Conservation (phyloP, 495 filamentous ascomycete species). For the Hypoxylon fragiforme region DNA sequence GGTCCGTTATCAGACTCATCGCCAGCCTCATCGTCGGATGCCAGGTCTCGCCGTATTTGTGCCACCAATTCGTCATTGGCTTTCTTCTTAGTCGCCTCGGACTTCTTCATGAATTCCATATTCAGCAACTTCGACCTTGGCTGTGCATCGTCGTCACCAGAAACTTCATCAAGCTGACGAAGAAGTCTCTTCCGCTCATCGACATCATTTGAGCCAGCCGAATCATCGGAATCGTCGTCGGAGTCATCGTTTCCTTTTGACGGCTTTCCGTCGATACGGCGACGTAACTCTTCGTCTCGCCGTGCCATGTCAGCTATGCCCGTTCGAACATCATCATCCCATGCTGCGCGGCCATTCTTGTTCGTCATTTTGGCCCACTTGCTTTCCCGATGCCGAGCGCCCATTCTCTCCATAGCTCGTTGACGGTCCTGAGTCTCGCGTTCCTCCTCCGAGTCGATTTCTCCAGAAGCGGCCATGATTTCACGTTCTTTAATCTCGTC, state of each 20-base stretch:
- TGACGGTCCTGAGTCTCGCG: conserved; percentile 75
- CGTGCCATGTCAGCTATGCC: conserved; percentile 81
- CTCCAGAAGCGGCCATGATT: conserved; percentile 66
- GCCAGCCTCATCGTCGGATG: conserved; percentile 49
- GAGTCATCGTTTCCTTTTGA: conserved; percentile 55
- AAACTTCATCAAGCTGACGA: conserved; percentile 57
- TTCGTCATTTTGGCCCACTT: conserved; percentile 93
- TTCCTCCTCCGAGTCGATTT: conserved; percentile 71
- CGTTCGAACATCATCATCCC: conserved; percentile 80
- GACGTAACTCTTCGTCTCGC: conserved; percentile 81
- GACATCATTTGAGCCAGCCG: conserved; percentile 55
- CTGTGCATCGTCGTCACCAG: conserved; percentile 37
- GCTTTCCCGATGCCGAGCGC: conserved; percentile 83
- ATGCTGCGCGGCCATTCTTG: conserved; percentile 72
- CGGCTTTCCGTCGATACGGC: conserved; percentile 77
- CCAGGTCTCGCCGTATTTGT: conserved; percentile 72
- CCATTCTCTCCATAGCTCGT: conserved; percentile 86
- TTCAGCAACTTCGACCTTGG: conserved; percentile 49
- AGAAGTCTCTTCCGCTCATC: conserved; percentile 62
- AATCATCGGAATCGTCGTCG: conserved; percentile 57
- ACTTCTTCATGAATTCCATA: conserved; percentile 79
- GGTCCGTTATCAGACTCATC: conserved; percentile 60
- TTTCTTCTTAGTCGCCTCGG: conserved; percentile 73
- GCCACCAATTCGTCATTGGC: conserved; percentile 82
- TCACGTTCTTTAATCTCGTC: conserved; percentile 72